Conservation (phyloP, 495 filamentous ascomycete genomes). For the Cryomyces minteri region DNA sequence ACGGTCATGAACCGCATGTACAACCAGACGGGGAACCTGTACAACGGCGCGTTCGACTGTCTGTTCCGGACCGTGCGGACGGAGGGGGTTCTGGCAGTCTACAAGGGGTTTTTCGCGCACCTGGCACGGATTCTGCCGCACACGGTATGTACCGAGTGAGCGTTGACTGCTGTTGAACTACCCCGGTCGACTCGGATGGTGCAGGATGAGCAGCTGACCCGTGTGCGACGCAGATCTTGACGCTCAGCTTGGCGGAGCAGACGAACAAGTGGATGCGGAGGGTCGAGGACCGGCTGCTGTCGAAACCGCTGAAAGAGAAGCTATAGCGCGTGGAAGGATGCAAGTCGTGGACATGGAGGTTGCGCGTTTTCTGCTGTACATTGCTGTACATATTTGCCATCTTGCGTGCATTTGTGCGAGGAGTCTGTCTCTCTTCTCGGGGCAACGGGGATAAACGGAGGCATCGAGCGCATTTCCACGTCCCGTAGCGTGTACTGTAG, state of each 20-base stretch:
- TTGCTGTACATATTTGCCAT: too few relatives aligned
- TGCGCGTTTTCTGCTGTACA: too few relatives aligned
- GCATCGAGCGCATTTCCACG: too few relatives aligned
- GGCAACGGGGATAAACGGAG: too few relatives aligned
- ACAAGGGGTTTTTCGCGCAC: constrained; percentile 96
- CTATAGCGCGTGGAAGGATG: too few relatives aligned
- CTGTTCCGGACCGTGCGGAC: constrained; percentile 76
- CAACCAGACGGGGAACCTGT: constrained; percentile 95
- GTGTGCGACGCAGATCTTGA: constrained; percentile 43
- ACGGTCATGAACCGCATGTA: constrained; percentile 99
- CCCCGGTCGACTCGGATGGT: neutral
- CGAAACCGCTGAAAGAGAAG: constrained; percentile 27
- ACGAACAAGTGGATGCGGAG: constrained; percentile 80
- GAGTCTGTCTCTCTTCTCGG: too few relatives aligned
- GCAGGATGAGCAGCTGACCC: neutral
- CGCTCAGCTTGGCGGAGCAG: constrained; percentile 85
- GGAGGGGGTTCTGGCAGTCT: constrained; percentile 83
- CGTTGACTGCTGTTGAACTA: neutral
- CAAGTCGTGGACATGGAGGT: too few relatives aligned
- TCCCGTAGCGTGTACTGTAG: too few relatives aligned
- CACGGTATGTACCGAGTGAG: constrained; percentile 52
- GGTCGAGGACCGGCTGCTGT: constrained; percentile 50
- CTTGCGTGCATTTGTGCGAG: too few relatives aligned
- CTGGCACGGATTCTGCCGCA: constrained; percentile 87
- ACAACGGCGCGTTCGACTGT: constrained; percentile 84